Evolutionary conservation across 208 protist species (phyloP), one percentile per base, ranked within the genome.

Genomic region (Leishmania tarentolae): DNA sequence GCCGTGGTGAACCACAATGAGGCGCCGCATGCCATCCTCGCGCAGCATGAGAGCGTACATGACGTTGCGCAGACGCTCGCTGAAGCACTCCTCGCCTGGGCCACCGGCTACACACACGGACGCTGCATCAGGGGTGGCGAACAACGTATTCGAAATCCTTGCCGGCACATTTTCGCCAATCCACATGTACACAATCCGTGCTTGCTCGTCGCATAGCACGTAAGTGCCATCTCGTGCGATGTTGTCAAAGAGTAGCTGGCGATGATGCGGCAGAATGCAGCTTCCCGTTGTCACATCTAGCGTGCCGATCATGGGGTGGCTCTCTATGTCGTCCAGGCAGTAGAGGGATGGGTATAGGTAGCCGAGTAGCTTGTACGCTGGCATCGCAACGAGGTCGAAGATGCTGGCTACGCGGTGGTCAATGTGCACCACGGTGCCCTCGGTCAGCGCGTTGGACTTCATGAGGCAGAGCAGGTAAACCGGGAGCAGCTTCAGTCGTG

Each of bases 401-500:
- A 98, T 73, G 71, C 86, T 90, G 69, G 93, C 83, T 44, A 94
- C 86, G 57, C 95, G 92, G 56, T 93, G 90, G 88, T 98, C 97
- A 72, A 97, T 88, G 42, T 83, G 85, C 3, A 95, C 91, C 7
- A 83, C 37, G 11, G 92, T 95, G 75, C 93, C 95, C 56, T 92
- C 88, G 13, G 88, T 81, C 44, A 99, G 88, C 9, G 92, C 91
- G 70, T 96, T 87, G 3, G 92, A 91, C 75, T 98, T 97, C 63
- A 98, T 70, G 40, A 98, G 70, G 53, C 90, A 94, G 74, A 98
- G 83, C 61, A 89, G 76, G 82, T 96, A 98, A 35, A 99, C 85
- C 35, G 97, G 95, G 73, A 99, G 86, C 76, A 98, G 87, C 85
- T 98, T 98, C 73, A 99, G 88, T 2, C 93, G 88, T n/a, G 95